Evolutionary conservation across 306 rosid species (phyloP).

Genomic region (Dryas drummondii): DNA sequence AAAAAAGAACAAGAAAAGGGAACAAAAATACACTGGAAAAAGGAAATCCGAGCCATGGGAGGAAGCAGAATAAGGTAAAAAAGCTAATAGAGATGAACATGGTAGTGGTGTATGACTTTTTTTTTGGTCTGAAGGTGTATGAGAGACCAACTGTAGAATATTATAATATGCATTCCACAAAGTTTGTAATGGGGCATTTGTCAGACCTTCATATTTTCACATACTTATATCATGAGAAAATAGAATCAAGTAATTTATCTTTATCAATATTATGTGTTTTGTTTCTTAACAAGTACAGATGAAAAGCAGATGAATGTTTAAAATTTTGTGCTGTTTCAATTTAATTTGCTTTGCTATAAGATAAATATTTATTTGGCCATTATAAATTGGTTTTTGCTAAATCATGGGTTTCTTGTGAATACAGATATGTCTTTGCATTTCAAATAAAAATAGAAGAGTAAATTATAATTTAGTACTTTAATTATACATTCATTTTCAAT

Average conservation of each 20-base stretch:
- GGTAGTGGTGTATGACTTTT: conserved; percentile 7
- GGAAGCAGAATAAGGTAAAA: conserved; percentile 11
- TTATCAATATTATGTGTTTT: background rate
- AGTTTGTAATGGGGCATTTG: conserved; percentile 4
- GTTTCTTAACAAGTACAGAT: background rate
- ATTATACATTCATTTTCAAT: no score
- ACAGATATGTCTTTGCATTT: no score
- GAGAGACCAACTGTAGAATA: background rate
- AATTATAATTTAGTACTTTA: no score
- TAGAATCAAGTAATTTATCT: background rate
- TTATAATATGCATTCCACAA: background rate
- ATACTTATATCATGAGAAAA: background rate
- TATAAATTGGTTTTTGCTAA: no score
- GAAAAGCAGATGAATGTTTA: background rate
- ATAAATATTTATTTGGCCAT: no score
- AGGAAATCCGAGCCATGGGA: conserved; percentile 17
- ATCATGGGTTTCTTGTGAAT: no score
- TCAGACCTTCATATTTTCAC: background rate
- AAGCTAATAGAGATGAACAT: conserved; percentile 19
- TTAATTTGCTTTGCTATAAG: background rate
- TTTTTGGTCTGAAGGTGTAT: background rate
- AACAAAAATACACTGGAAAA: background rate
- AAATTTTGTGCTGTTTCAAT: background rate
- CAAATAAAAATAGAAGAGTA: no score
- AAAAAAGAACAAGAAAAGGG: conserved; percentile 10